phyloP scores from a whole-genome alignment of 441 rosid species.

The Croton setiger region DNA sequence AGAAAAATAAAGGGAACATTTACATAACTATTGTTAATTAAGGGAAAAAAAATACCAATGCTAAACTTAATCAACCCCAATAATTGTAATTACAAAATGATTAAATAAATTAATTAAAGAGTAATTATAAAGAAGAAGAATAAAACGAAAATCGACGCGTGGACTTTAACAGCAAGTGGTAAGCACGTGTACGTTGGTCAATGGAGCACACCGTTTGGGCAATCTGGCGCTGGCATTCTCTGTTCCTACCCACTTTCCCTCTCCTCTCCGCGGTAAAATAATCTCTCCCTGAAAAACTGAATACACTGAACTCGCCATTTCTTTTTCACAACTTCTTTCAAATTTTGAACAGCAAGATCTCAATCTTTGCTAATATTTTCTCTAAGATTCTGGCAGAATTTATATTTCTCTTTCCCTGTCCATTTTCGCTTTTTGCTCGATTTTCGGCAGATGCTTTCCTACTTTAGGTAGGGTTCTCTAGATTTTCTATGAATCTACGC shows the following conservation, averaged over 20 bases:
- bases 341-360: too few relatives aligned
- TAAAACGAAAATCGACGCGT: not conserved
- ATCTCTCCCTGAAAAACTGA: not conserved
- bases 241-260: not conserved
- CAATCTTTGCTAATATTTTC: not conserved
- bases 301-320: not conserved
- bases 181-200: not conserved
- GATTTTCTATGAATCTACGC: not conserved
- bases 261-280: not conserved
- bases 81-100: not conserved
- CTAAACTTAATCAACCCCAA: too few relatives aligned
- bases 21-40: too few relatives aligned
- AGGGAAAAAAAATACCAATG: too few relatives aligned
- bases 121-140: too few relatives aligned
- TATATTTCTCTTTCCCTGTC: not conserved
- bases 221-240: conserved; percentile 17
- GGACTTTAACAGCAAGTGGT: not conserved
- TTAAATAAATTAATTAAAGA: too few relatives aligned
- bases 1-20: too few relatives aligned
- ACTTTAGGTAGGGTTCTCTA: conserved; percentile 10
- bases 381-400: too few relatives aligned
- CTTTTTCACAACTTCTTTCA: not conserved
- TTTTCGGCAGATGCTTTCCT: not conserved
- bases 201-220: not conserved
- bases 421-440: not conserved